Percentiles rank a stretch among this genome's conserved stretches.
phyloP scores from a whole-genome alignment of 2,329 filamentous ascomycete species.

The Hymenoscyphus scutula region DNA sequence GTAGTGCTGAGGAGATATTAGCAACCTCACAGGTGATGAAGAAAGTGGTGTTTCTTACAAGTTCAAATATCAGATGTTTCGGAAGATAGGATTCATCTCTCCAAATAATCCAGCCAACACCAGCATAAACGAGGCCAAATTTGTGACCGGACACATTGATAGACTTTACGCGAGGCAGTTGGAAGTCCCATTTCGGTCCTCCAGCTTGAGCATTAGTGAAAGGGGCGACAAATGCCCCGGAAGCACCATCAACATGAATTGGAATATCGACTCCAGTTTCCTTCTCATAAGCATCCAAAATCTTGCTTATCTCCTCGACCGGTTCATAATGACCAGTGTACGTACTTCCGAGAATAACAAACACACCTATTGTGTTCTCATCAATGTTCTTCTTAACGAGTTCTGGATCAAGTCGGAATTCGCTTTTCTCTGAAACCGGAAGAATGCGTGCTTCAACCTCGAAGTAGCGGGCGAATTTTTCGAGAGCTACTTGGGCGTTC shows the following conservation, averaged over 20 bases:
- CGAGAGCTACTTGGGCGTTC: slow-evolving; percentile 69
- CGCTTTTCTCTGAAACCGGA: slow-evolving; percentile 59
- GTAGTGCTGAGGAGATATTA: slow-evolving; percentile 44
- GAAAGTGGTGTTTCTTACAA: slow-evolving; percentile 43
- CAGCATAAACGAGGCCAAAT: slow-evolving; percentile 62
- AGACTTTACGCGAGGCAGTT: slow-evolving; percentile 58
- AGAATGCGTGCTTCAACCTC: slow-evolving; percentile 67
- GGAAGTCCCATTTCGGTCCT: slow-evolving; percentile 61
- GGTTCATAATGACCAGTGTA: slow-evolving; percentile 75
- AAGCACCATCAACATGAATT: slow-evolving; percentile 64
- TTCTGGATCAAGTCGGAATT: slow-evolving; percentile 61
- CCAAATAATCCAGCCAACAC: slow-evolving; percentile 71
- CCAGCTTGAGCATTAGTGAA: slow-evolving; percentile 56
- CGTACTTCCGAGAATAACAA: slow-evolving; percentile 68
- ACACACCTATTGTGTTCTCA: slow-evolving; percentile 75
- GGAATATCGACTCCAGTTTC: slow-evolving; percentile 63
- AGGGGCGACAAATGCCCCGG: slow-evolving; percentile 60
- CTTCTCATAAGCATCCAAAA: slow-evolving; percentile 61
- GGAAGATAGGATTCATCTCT: slow-evolving; percentile 63
- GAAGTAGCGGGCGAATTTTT: slow-evolving; percentile 73
- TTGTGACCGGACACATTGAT: slow-evolving; percentile 67
- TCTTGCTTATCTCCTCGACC: slow-evolving; percentile 63
- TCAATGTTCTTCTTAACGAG: slow-evolving; percentile 66
- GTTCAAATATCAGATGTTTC: slow-evolving; percentile 66
- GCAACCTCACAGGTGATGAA: not conserved